Evolutionary conservation across 441 rosid genomes (phyloP).

Genomic region (Syzygium malaccense): DNA sequence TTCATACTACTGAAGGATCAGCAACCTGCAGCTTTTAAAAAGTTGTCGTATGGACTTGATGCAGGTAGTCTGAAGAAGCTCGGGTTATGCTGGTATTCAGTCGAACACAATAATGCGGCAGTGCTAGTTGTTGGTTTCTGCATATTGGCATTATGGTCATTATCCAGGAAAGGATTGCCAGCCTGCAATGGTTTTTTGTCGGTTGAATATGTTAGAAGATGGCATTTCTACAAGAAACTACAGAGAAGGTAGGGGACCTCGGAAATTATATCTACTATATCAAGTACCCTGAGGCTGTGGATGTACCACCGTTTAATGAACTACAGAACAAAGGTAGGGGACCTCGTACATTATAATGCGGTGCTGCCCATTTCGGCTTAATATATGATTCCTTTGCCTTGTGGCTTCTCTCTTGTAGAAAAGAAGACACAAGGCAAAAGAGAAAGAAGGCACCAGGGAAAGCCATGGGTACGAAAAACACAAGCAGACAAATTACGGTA

Average conservation of each 20-base stretch:
- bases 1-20: conserved; percentile 20
- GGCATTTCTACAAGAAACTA: neutral
- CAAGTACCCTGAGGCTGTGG: neutral
- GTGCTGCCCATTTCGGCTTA: neutral
- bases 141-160: conserved; percentile 19
- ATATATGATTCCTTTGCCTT: neutral
- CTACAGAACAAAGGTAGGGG: neutral
- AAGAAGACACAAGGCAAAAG: neutral
- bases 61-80: conserved; percentile 62
- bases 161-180: conserved; percentile 51
- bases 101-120: conserved; percentile 32
- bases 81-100: conserved; percentile 45
- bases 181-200: conserved; percentile 25
- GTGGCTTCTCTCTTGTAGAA: neutral
- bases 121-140: conserved; percentile 15
- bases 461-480: neutral
- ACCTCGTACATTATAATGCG: neutral
- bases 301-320: neutral
- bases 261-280: neutral
- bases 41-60: conserved; percentile 79
- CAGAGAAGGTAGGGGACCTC: neutral
- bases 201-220: neutral
- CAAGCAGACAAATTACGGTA: neutral
- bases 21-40: conserved; percentile 95
- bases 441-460: neutral